Evolutionary conservation across 441 rosid genomes (phyloP).

Genomic region (California macrophylla): DNA sequence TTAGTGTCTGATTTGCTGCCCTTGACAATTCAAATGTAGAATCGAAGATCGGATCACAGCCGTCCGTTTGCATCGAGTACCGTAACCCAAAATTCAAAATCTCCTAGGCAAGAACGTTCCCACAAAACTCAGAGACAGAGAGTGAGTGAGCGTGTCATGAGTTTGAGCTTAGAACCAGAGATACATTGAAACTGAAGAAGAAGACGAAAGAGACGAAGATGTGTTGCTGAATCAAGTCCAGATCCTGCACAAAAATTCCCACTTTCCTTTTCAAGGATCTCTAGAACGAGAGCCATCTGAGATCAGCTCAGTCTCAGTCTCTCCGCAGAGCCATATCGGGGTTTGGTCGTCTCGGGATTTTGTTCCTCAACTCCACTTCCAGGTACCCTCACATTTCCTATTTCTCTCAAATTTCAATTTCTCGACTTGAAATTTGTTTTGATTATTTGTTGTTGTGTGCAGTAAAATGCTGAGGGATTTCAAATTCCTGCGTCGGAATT

Average conservation of each 20-base stretch:
- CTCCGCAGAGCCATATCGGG: slow-evolving; percentile 21
- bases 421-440: background rate
- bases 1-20: slow-evolving; percentile 16
- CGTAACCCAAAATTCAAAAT: slow-evolving; percentile 21
- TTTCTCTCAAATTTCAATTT: background rate
- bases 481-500: slow-evolving; percentile 53
- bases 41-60: slow-evolving; percentile 32
- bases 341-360: slow-evolving; percentile 26
- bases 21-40: slow-evolving; percentile 28
- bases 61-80: slow-evolving; percentile 32
- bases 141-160: background rate
- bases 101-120: background rate
- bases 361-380: slow-evolving; percentile 38
- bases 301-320: slow-evolving; percentile 2
- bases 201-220: background rate
- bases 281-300: slow-evolving; percentile 1
- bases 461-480: slow-evolving; percentile 60
- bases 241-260: background rate
- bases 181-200: background rate
- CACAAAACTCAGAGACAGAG: background rate
- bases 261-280: background rate
- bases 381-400: slow-evolving; percentile 24
- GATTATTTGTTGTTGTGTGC: background rate
- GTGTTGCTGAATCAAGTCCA: slow-evolving; percentile 9
- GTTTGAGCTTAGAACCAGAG: background rate